A percentile compares a stretch with the other conserved stretches of the same genome.
Conservation (phyloP, 768 basidiomycete species). For the Collybia sp. region DNA sequence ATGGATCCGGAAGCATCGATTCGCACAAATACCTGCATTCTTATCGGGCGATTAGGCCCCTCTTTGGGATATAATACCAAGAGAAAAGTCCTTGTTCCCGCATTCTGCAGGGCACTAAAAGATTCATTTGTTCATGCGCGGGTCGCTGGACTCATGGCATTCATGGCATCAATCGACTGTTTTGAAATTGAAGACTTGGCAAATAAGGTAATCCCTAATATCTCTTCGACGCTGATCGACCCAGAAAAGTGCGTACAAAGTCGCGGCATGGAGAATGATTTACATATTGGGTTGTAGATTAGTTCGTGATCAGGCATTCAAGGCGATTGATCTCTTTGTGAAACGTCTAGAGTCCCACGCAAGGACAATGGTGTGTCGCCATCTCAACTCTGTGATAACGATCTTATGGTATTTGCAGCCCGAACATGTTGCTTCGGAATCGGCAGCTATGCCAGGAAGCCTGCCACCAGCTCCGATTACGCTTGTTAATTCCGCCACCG, state of each 20-base stretch:
- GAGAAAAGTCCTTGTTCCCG: conserved; percentile 94
- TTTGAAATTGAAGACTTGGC: conserved; percentile 89
- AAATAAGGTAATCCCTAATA: conserved; percentile 81
- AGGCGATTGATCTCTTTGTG: conserved; percentile 83
- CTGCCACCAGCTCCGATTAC: conserved; percentile 34
- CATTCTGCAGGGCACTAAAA: conserved; percentile 85
- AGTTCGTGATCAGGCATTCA: conserved; percentile 96
- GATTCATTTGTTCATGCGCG: conserved; percentile 91
- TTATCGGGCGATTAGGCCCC: conserved; percentile 88
- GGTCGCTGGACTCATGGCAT: conserved; percentile 91
- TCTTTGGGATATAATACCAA: conserved; percentile 84
- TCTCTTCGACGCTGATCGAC: conserved; percentile 78
- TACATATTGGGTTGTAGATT: conserved; percentile 40
- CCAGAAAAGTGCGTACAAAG: conserved; percentile 74
- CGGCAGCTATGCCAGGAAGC: conserved; percentile 4
- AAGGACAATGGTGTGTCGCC: conserved; percentile 65
- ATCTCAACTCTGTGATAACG: background rate
- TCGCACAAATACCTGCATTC: conserved; percentile 94
- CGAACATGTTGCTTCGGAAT: conserved; percentile 30
- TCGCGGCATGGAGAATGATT: background rate
- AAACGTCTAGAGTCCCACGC: conserved; percentile 80
- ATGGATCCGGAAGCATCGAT: conserved; percentile 91
- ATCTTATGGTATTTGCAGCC: conserved; percentile 18
- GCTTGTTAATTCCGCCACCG: conserved; percentile 82
- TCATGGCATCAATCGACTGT: conserved; percentile 91